Evolutionary conservation across 768 basidiomycete genomes (phyloP).

Genomic region (Leccinum aurantiacum): DNA sequence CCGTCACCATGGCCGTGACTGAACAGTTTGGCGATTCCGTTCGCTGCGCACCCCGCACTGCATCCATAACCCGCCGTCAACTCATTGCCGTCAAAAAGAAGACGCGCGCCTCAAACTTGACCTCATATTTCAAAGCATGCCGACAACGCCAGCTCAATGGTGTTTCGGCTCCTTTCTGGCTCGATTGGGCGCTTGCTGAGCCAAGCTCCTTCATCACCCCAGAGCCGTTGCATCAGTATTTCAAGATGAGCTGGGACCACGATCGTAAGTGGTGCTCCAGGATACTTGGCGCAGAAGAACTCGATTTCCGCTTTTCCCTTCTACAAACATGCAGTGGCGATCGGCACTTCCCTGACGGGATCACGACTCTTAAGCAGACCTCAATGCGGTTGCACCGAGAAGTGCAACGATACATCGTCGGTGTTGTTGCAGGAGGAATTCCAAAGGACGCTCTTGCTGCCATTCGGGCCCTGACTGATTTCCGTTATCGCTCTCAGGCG

Average conservation of each 20-base stretch:
- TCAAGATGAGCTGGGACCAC: background rate
- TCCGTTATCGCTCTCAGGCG: background rate
- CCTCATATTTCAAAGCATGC: background rate
- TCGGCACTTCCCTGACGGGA: background rate
- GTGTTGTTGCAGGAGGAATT: background rate
- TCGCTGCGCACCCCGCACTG: background rate
- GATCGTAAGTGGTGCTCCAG: background rate
- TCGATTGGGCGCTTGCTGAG: background rate
- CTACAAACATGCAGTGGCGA: background rate
- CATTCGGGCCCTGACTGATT: background rate
- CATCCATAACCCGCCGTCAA: background rate
- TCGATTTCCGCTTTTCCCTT: background rate
- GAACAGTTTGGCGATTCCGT: background rate
- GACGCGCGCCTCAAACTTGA: background rate
- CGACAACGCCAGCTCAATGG: background rate
- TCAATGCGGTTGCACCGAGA: background rate
- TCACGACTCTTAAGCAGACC: background rate
- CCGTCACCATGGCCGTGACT: background rate
- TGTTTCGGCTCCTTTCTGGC: background rate
- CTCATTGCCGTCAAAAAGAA: background rate
- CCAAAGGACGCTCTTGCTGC: background rate
- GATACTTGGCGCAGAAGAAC: background rate
- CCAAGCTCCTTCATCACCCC: background rate
- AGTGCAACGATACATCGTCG: background rate
- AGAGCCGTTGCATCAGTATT: background rate